phyloP scores from a whole-genome alignment of 371 early-diverging fungal species.

The Saksenaea oblongispora region DNA sequence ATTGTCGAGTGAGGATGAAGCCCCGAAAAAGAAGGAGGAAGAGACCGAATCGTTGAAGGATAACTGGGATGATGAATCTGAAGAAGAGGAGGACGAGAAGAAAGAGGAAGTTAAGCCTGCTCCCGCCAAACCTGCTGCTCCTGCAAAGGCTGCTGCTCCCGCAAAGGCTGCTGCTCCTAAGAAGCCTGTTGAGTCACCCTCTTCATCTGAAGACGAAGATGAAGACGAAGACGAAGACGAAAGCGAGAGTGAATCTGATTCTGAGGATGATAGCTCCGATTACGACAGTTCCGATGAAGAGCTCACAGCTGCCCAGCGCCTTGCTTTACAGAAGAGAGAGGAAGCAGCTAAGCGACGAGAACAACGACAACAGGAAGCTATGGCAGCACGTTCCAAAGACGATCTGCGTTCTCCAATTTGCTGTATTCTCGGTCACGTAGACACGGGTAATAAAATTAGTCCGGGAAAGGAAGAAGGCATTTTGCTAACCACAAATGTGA shows the following conservation, averaged over 20 bases:
- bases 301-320: conserved; percentile 57
- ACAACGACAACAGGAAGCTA: conserved; percentile 74
- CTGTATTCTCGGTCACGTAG: conserved; percentile 99
- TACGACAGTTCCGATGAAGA: conserved; percentile 66
- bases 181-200: conserved; percentile 15
- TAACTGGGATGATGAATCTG: conserved; percentile 67
- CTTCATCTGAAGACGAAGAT: conserved; percentile 35
- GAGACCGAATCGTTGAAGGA: conserved; percentile 46
- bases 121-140: conserved; percentile 21
- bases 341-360: conserved; percentile 80
- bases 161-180: conserved; percentile 21
- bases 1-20: conserved; percentile 40
- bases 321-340: conserved; percentile 72
- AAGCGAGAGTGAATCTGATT: conserved; percentile 52
- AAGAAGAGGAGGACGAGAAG: conserved; percentile 54
- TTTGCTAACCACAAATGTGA: too few relatives aligned
- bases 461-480: too few relatives aligned
- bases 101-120: conserved; percentile 23
- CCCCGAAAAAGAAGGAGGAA: conserved; percentile 32
- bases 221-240: conserved; percentile 51
- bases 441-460: conserved; percentile 85
- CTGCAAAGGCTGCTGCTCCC: conserved; percentile 16
- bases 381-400: conserved; percentile 86
- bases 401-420: conserved; percentile 98
- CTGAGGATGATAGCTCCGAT: conserved; percentile 47